Percentiles rank a stretch among this genome's conserved stretches.
Evolutionary conservation across 2,329 filamentous ascomycete genomes (phyloP).

Genomic region (Leptosphaerulina australis): DNA sequence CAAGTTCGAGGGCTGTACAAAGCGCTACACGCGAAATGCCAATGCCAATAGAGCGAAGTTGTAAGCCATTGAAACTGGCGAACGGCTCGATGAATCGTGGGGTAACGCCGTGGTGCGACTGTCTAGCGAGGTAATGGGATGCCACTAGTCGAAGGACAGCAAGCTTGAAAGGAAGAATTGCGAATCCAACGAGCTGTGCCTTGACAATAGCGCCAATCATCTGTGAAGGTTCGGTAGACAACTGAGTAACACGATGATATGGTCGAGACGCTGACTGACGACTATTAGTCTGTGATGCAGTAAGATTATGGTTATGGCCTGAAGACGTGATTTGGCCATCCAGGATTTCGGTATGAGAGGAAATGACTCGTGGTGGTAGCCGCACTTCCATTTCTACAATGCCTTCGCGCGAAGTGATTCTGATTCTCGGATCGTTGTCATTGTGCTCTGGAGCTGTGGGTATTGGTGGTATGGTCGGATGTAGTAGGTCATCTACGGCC

Average conservation of each 20-base stretch:
- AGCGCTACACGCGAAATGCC: constrained; percentile 42
- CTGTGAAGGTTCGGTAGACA: constrained; percentile 43
- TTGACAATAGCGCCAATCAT: constrained; percentile 43
- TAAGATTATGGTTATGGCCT: constrained; percentile 4
- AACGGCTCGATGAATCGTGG: constrained; percentile 20
- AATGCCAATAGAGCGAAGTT: constrained; percentile 27
- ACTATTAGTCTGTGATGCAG: constrained; percentile 4
- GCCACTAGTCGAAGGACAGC: constrained; percentile 41
- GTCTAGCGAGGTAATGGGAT: constrained; percentile 34
- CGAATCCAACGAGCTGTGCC: constrained; percentile 39
- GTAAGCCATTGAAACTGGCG: constrained; percentile 17
- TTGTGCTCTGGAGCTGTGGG: constrained; percentile 36
- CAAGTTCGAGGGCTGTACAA: constrained; percentile 40
- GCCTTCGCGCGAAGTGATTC: constrained; percentile 48
- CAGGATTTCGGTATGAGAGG: constrained; percentile 35
- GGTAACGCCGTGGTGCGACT: constrained; percentile 1
- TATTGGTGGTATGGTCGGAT: constrained; percentile 33
- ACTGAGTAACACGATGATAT: constrained; percentile 45
- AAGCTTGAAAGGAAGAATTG: constrained; percentile 40
- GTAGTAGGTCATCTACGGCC: constrained; percentile 21
- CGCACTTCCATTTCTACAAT: constrained; percentile 50
- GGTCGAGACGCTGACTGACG: constrained; percentile 11
- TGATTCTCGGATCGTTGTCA: constrained; percentile 44
- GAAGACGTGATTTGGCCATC: constrained; percentile 21
- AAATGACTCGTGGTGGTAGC: constrained; percentile 41